These are phyloP conservation scores for Eucalyptus polybractea DNA, from an alignment of 345 rosid species.

Conservation along the genomic window DNA sequence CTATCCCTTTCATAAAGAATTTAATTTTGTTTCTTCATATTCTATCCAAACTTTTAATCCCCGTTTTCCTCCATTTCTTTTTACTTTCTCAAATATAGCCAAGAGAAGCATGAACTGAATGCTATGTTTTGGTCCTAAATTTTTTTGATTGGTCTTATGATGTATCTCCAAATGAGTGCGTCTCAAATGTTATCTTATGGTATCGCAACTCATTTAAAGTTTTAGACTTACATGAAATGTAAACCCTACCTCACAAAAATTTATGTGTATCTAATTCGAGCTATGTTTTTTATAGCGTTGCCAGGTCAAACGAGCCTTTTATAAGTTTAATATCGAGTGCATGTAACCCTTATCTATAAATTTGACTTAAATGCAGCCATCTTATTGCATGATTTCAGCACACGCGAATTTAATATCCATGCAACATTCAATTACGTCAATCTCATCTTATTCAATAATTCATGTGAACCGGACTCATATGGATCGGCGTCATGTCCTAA, in stretches of 20 bases:
- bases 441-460: background rate
- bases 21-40: background rate
- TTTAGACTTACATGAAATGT: background rate
- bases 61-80: background rate
- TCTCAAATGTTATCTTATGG: background rate
- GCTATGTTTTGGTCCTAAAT: background rate
- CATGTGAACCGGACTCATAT: background rate
- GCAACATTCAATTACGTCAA: background rate
- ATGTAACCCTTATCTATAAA: background rate
- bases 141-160: background rate
- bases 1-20: background rate
- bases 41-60: background rate
- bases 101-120: background rate
- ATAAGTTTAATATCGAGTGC: background rate
- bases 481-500: rapidly evolving
- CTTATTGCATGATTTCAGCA: background rate
- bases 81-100: background rate
- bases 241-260: background rate
- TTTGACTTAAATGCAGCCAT: background rate
- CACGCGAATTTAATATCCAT: background rate
- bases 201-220: background rate
- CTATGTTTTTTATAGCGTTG: background rate
- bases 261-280: background rate
- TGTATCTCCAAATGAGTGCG: background rate
- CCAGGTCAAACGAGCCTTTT: rapidly evolving